Base-by-base conservation (phyloP, 176 grass and related monocot genomes). In the Oryza glumipatula region DNA sequence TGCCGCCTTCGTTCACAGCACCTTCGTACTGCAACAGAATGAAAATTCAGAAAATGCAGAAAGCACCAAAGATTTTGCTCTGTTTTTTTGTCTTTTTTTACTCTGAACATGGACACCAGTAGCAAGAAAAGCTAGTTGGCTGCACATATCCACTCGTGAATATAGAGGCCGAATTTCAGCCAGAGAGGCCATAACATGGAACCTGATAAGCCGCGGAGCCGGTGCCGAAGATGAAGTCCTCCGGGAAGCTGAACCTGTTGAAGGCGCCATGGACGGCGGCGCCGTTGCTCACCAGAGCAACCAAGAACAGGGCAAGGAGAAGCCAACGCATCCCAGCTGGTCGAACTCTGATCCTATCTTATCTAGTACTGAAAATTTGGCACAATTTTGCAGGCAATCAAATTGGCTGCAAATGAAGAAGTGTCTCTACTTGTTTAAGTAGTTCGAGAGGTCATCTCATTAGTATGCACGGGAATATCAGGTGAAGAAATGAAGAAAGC, bases 11-110 rank as follows among this genome's bases (percentile, higher is more conserved):
- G 11, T 67, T 74, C 6, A 66, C 72, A 4, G 80, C 92, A 17
- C 92, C 92, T 82, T 94, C 92, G 75, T 91, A 88, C 92, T 91
- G 56, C 43, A 63, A 23, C 7, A 58, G 19, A 63, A 63, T 3
- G n/a, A 63, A 23, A 63, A 23, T 63, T 23, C n/a, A 63, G 21
- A 58, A 58, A 58, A n/a, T 58, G 16, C 54, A 58, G 52, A 58
- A 56, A 52, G 14, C 5, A 0, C 15, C 15, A 54, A 54, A 56
- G 52, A 56, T 7, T 56, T 56, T 21, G 52, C 52, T 8, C 17
- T 21, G 52, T 17, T 56, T 21, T 56, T 36, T 36, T 36, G 2
- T 35, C 4, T 35, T 35, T 35, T 36, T 61, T 61, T 6, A 61
- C 58, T 61, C 8, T 22, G 4, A 56, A 7, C 15, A 7, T 21